Base-by-base conservation (phyloP, 805 yeast genomes). In the Monosporozyma siamensis region DNA sequence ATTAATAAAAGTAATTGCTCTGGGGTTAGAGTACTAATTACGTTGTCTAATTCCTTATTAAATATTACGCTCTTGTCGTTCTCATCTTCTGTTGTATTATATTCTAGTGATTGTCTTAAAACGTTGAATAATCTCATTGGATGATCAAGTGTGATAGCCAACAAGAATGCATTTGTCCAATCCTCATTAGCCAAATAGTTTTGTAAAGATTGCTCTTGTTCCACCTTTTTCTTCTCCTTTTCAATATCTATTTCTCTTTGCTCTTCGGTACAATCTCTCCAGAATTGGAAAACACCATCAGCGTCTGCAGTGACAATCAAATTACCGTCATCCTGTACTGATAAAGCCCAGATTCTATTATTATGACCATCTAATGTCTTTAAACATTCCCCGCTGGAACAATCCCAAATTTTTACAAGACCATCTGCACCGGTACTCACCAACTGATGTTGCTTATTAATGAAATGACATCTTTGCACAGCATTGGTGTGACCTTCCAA, bases 401-500 rank as follows among this genome's bases (percentile, higher is more conserved):
- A 60, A 55, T 87, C 94, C 98, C 98, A 92, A 4, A 92, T 67
- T 61, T 92, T 90, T 44, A 92, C 73, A 40, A 92, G 72, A 2
- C 97, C 97, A 65, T 92, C 98, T 11, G 97, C 97, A 34, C 96
- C 97, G 17, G 88, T 60, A 25, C 69, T 76, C 15, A 84, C 67
- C 4, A 90, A 55, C 59, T 84, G 92, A 40, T 74, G 74, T 50
- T 80, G 78, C 39, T 70, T 71, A 48, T 79, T 76, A 45, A 84
- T 68, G 56, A 86, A 87, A 24, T 74, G 68, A 37, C 82, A 82
- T 63, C 92, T 75, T 63, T 90, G 92, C 3, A 92, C 89, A 0
- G 97, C 83, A 56, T 88, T 90, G 10, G 95, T 77, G 61, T 89
- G 97, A 3, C 97, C 96, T 65, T 92, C 97, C 58, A 89, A 80